These are phyloP conservation scores for Rhodosporidiobolus sp. DNA, from an alignment of 768 basidiomycete genomes.

Conservation along the genomic window DNA sequence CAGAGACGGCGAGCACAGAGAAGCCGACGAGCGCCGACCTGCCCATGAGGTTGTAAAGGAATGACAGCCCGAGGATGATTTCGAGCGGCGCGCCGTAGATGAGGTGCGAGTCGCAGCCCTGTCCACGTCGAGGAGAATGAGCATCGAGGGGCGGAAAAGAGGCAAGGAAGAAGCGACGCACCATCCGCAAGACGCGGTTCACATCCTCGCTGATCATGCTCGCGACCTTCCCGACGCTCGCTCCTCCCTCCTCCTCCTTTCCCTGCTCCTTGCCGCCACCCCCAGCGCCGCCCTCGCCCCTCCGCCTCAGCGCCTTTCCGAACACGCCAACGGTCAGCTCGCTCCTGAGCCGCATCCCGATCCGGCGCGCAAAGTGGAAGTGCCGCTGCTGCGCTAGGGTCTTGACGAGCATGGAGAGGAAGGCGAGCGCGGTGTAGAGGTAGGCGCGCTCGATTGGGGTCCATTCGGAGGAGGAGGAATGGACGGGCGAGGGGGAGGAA, in stretches of 20 bases:
- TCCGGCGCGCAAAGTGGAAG: conserved; percentile 35
- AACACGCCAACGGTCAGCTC: conserved; percentile 36
- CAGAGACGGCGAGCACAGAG: conserved; percentile 6
- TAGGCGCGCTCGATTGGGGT: conserved; percentile 32
- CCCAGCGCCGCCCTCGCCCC: conserved; percentile 11
- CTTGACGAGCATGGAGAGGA: conserved; percentile 22
- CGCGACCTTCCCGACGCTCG: conserved; percentile 38
- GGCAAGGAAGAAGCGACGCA: background rate
- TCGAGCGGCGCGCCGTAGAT: conserved; percentile 40
- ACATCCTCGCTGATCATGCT: conserved; percentile 57
- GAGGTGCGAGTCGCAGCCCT: conserved; percentile 34
- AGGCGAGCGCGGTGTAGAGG: conserved; percentile 34
- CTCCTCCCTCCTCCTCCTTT: conserved; percentile 31
- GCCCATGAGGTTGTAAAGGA: conserved; percentile 42
- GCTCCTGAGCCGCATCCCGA: conserved; percentile 31
- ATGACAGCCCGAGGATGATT: conserved; percentile 17
- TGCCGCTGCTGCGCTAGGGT: conserved; percentile 39
- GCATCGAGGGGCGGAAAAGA: conserved; percentile 50
- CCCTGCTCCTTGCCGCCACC: background rate
- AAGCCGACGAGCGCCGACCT: conserved; percentile 40
- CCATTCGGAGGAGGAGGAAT: background rate
- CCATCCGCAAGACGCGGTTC: conserved; percentile 48
- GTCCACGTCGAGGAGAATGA: background rate
- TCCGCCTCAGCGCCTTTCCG: conserved; percentile 34
- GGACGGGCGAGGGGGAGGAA: background rate